phyloP scores from a whole-genome alignment of 2,329 filamentous ascomycete species.

The Fusarium sp. region DNA sequence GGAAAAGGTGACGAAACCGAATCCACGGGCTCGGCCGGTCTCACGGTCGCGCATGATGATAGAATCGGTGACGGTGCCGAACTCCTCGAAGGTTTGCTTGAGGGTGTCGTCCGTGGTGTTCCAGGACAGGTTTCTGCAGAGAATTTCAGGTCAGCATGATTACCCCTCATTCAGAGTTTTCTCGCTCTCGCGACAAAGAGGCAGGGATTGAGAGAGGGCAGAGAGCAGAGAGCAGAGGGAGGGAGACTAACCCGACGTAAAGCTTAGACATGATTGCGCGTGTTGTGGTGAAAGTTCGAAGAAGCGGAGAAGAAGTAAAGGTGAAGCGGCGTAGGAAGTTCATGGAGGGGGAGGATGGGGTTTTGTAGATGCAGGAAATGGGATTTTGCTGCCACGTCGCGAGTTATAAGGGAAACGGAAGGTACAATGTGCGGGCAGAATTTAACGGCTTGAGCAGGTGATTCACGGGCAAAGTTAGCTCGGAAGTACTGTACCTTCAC shows the following conservation, averaged over 20 bases:
- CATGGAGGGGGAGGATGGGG: background rate
- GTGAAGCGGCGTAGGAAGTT: conserved; percentile 1
- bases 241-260: background rate
- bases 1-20: conserved; percentile 3
- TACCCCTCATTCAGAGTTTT: background rate
- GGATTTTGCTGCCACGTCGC: background rate
- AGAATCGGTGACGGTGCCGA: background rate
- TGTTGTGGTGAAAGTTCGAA: conserved; percentile 4
- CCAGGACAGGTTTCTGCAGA: conserved; percentile 5
- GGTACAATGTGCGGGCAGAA: background rate
- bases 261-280: conserved; percentile 10
- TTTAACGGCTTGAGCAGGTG: background rate
- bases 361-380: conserved; percentile 2
- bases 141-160: background rate
- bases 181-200: background rate
- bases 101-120: background rate
- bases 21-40: conserved; percentile 5
- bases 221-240: background rate
- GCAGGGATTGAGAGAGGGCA: background rate
- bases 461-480: background rate
- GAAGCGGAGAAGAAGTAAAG: background rate
- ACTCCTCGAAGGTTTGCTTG: background rate
- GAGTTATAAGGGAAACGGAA: background rate
- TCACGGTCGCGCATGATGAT: conserved; percentile 9
- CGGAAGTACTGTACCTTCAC: background rate